These are phyloP conservation scores for Aspergillus sp. DNA, from an alignment of 2,329 filamentous ascomycete genomes.

Conservation along the genomic window DNA sequence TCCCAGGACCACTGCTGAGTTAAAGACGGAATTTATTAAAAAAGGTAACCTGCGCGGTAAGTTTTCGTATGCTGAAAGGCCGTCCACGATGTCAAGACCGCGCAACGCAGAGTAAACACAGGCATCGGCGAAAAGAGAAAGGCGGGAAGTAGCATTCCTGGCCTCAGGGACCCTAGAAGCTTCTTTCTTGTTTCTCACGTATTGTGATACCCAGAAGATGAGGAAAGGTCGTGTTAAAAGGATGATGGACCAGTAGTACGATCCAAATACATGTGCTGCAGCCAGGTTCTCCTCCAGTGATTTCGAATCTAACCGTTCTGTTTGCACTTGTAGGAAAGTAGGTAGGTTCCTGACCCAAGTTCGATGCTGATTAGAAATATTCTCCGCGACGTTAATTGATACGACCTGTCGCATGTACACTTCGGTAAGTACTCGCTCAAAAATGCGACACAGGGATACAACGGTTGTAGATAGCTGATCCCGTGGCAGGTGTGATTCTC, in stretches of 20 bases:
- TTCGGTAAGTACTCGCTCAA: slow-evolving; percentile 44
- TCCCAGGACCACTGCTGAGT: slow-evolving; percentile 47
- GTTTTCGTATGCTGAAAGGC: slow-evolving; percentile 31
- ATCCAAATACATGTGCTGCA: slow-evolving; percentile 51
- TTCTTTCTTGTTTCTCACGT: slow-evolving; percentile 32
- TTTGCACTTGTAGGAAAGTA: slow-evolving; percentile 48
- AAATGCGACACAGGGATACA: slow-evolving; percentile 43
- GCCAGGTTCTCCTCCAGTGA: slow-evolving; percentile 41
- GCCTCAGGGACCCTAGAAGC: slow-evolving; percentile 19
- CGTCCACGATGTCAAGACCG: slow-evolving; percentile 41
- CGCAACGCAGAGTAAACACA: slow-evolving; percentile 47
- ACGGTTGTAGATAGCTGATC: slow-evolving; percentile 52
- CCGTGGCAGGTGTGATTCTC: slow-evolving; percentile 23
- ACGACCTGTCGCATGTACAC: slow-evolving; percentile 47
- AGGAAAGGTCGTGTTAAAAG: slow-evolving; percentile 55
- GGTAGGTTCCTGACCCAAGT: slow-evolving; percentile 44
- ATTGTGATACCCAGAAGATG: slow-evolving; percentile 51
- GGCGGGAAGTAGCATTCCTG: slow-evolving; percentile 28
- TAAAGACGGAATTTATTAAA: slow-evolving; percentile 49
- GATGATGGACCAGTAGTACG: slow-evolving; percentile 57
- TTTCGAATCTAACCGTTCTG: slow-evolving; percentile 43
- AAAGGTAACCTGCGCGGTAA: slow-evolving; percentile 48
- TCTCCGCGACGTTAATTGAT: slow-evolving; percentile 42
- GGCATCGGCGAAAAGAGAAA: slow-evolving; percentile 38
- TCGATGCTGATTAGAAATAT: slow-evolving; percentile 44